Evolutionary conservation across 2,329 filamentous ascomycete species (phyloP), one percentile per base, ranked within the genome.

Genomic region (Ophiostoma piceae): DNA sequence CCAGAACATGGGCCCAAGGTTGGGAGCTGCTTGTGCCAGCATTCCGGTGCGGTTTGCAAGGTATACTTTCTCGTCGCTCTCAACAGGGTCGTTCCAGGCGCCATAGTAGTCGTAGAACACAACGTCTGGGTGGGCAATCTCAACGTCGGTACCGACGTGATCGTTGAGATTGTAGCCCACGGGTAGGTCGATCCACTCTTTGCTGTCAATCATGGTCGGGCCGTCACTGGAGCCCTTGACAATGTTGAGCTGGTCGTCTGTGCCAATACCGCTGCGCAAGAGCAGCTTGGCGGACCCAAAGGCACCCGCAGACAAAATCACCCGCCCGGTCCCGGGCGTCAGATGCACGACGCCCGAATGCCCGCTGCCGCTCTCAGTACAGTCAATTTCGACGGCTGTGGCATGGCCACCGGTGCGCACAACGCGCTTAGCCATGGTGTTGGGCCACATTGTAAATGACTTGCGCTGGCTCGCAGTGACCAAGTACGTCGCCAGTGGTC

Each of bases 211-310:
- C 82, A 88, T 85, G 2, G 80, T 83, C 19, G 80, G 74, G 0
- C 83, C 84, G 19, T n/a, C 43, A 47, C 43, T n/a, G 1, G 84
- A 85, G 68, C 75, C 77, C 67, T 83, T 78, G 41, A 87, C 85
- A 14, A 86, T 76, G 29, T 81, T 76, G 35, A 88, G 81, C 75
- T 91, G 80, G 80, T 86, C 82, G 79, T 79, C 78, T 22, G 88
- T 88, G 5, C 89, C 90, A 73, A 90, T 92, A 73, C 90, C 82
- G 79, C 86, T 89, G 75, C 88, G 84, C 78, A 91, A 82, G 1
- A 92, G 83, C 67, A 92, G 80, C 78, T 90, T 90, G 19, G 88
- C 82, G 1, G 88, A 88, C 19, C 88, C 88, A 72, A 92, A 90
- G 0, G 89, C 81, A 66, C 90, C 90, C 0, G 88, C 86, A 22